Evolutionary conservation across 1,139 yeast genomes (phyloP), one percentile per base, ranked within the genome.

Genomic region (Zygosaccharomyces sapae): DNA sequence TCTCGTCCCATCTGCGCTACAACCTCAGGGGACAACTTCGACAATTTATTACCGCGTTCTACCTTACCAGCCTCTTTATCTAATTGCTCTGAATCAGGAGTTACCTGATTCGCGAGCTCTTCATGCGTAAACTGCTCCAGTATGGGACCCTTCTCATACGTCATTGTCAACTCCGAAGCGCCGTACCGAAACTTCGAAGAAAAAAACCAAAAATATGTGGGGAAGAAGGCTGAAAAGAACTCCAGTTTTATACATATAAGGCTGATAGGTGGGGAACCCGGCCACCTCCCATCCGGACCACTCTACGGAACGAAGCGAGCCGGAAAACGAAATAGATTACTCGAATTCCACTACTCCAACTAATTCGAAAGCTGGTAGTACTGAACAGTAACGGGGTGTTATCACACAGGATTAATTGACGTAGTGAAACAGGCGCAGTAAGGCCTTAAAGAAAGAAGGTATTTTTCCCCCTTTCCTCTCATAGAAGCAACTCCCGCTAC

Each of bases 1-100:
- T 74, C 73, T 50, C 84, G 72, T 20, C 90, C 95, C 81, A 84
- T 81, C 50, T 72, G 74, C 75, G 80, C 76, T 5, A 81, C 86
- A 62, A 83, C 86, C 29, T 76, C 75, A 52, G 79, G 81, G 18
- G 83, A 66, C 54, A 84, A 80, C 55, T 80, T 84, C 1, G 80
- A 67, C 50, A 85, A 71, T 45, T 84, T 81, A 63, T 84, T 83
- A n/a, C 51, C 53, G 19, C 44, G 36, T 22, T 29, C 39, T 16
- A 34, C 37, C n/a, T 46, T 45, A n/a, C 38, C 35, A 31, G 42
- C 40, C 31, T 41, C 51, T 22, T 41, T 20, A 16, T 48, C 51
- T 18, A 30, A 13, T 19, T 6, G n/a, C 7, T 20, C 22, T n/a
- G 22, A 35, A 24, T 35, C 38, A 8, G 25, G 27, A 3, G 25